Percentiles rank a stretch among this genome's conserved stretches.
Conservation (phyloP, 1,284 basidiomycete genomes). For the Ganoderma meredithae region DNA sequence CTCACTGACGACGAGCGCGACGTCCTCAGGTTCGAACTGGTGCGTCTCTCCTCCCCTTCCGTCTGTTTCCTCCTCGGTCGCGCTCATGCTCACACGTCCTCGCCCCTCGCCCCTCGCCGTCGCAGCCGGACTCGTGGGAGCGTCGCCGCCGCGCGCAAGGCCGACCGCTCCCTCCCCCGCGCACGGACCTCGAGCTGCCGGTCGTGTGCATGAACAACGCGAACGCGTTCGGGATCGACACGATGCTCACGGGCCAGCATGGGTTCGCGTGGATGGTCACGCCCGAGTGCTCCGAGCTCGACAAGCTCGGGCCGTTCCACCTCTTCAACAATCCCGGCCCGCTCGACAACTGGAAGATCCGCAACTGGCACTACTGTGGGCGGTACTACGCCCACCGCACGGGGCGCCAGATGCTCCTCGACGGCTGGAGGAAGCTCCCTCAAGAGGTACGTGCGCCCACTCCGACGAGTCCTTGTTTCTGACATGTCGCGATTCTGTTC, state of each 20-base stretch:
- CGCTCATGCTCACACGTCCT: too few species aligned
- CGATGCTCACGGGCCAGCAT: slow-evolving; percentile 7
- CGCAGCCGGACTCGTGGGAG: slow-evolving; percentile 3
- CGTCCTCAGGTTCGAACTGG: slow-evolving; percentile 7
- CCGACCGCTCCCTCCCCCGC: neutral
- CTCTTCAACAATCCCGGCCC: slow-evolving; percentile 19
- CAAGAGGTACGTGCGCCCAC: slow-evolving; percentile 10
- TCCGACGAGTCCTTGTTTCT: neutral
- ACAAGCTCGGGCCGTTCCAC: slow-evolving; percentile 19
- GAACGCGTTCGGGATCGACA: slow-evolving; percentile 10
- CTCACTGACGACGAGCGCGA: slow-evolving; percentile 5
- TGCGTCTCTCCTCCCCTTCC: neutral
- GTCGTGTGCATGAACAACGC: slow-evolving; percentile 18
- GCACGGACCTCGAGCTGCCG: slow-evolving; percentile 12
- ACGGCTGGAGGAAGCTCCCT: slow-evolving; percentile 15
- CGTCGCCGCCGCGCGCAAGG: slow-evolving; percentile 2
- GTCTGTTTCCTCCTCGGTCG: too few species aligned
- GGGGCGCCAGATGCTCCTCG: slow-evolving; percentile 5
- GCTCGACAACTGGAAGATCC: slow-evolving; percentile 9
- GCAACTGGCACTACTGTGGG: slow-evolving; percentile 23
- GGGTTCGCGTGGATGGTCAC: slow-evolving; percentile 25
- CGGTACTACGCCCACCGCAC: slow-evolving; percentile 25
- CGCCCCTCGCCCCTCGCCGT: neutral
- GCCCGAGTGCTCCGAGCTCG: slow-evolving; percentile 10
- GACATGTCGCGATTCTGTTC: too few species aligned